Base-by-base conservation (phyloP, 768 basidiomycete genomes). In the Suillus lakei region DNA sequence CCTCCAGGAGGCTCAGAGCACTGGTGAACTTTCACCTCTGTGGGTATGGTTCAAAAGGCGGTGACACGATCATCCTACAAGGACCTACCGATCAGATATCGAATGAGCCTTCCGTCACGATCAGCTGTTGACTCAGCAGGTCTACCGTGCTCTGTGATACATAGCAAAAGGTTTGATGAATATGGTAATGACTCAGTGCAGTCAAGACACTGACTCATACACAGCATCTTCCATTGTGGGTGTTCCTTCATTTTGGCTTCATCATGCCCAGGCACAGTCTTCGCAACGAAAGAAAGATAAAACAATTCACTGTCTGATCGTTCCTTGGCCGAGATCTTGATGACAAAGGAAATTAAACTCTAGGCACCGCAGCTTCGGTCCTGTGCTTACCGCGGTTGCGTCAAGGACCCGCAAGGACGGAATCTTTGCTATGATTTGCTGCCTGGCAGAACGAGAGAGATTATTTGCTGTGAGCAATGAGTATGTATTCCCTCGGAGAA, bases 281-380 rank as follows among this genome's bases (percentile, higher is more conserved):
- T 84, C 61, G 82, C 80, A 67, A 93, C 79, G 67, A 83, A 81
- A 13, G 91, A 90, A 58, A 95, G 81, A 77, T 95, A 97, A 73
- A 92, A 92, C 30, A 93, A 73, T 76, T 97, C 95, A 58, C 88
- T 86, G 71, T 96, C 95, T n/a, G 77, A 80, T 46, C 95, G 84
- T 74, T 95, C 92, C 68, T 84, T 87, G 10, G 74, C 68, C 10
- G 89, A 85, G 53, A 96, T 86, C 92, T 95, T 68, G 66, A 62
- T n/a, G 32, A 12, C 21, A 55, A 36, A 32, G 30, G 43, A 51
- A 53, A 46, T 58, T 28, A 72, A 43, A 73, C 70, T 46, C 44
- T 60, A 39, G 51, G 58, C 44, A 60, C 53, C 66, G 54, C 38
- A 55, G 34, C 63, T 59, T 66, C n/a, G 34, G 23, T 46, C 46